Conservation (phyloP, 2,329 filamentous ascomycete genomes). For the Colletotrichum chrysophilum region DNA sequence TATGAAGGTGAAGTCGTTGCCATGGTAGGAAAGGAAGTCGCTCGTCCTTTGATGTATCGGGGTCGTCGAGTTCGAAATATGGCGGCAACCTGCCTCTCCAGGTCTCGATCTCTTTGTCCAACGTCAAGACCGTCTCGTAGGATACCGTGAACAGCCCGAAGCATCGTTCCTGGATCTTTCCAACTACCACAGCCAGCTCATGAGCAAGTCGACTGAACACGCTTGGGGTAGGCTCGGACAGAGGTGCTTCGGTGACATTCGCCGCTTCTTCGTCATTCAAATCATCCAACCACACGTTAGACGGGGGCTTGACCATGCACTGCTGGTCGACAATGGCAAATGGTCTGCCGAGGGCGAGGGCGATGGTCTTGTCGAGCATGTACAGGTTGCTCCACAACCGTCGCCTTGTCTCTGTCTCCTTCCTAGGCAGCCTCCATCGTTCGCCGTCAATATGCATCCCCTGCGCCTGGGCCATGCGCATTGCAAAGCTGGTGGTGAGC, state of each 20-base stretch:
- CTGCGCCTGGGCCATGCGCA: slow-evolving; percentile 47
- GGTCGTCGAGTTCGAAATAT: slow-evolving; percentile 37
- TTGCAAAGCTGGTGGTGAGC: slow-evolving; percentile 46
- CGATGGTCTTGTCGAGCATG: slow-evolving; percentile 42
- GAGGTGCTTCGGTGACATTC: slow-evolving; percentile 23
- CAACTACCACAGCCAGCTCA: slow-evolving; percentile 38
- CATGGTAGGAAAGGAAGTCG: slow-evolving; percentile 34
- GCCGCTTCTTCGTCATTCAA: slow-evolving; percentile 34
- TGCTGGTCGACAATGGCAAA: slow-evolving; percentile 43
- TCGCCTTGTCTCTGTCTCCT: slow-evolving; percentile 40
- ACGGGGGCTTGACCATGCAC: slow-evolving; percentile 38
- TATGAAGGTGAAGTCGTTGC: slow-evolving; percentile 43
- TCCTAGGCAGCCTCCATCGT: slow-evolving; percentile 38
- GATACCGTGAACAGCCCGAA: slow-evolving; percentile 40
- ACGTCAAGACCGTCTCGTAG: slow-evolving; percentile 39
- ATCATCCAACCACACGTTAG: slow-evolving; percentile 44
- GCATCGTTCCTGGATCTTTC: slow-evolving; percentile 42
- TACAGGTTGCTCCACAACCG: slow-evolving; percentile 45
- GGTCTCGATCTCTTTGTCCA: slow-evolving; percentile 35
- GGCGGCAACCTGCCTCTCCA: slow-evolving; percentile 37
- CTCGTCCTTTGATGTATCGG: slow-evolving; percentile 35
- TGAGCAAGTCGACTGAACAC: slow-evolving; percentile 36
- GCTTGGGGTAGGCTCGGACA: slow-evolving; percentile 37
- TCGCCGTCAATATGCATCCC: slow-evolving; percentile 48
- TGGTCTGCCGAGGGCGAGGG: slow-evolving; percentile 43